These are phyloP conservation scores for Cyclotella cryptica DNA, from an alignment of 108 stramenopile species.

Conservation along the genomic window DNA sequence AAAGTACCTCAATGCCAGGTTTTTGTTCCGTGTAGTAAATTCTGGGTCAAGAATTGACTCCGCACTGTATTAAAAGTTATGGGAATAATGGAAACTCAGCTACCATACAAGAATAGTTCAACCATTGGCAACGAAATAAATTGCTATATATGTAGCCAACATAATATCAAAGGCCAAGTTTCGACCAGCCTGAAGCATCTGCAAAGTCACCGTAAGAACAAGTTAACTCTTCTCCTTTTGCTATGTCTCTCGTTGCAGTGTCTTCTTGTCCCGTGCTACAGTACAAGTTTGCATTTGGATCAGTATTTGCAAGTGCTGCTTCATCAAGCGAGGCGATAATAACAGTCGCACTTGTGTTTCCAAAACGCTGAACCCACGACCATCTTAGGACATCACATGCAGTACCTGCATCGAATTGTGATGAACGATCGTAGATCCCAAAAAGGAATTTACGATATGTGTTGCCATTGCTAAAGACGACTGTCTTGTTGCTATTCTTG, in stretches of 20 bases:
- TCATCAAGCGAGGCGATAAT: constrained; percentile 1
- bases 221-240: not conserved
- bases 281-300: not conserved
- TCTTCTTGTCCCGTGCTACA: not conserved
- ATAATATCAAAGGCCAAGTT: not conserved
- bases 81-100: too few relatives aligned
- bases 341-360: not conserved
- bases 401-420: not conserved
- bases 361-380: constrained; percentile 5
- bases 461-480: not conserved
- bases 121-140: too few relatives aligned
- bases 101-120: too few relatives aligned
- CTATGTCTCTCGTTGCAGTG: not conserved
- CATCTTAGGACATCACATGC: not conserved
- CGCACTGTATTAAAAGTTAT: too few relatives aligned
- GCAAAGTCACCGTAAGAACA: constrained; percentile 4
- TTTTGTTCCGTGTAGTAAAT: too few relatives aligned
- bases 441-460: constrained; percentile 7
- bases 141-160: too few relatives aligned
- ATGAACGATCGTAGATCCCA: not conserved
- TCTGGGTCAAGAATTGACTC: too few relatives aligned
- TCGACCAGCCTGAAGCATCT: not conserved
- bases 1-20: too few relatives aligned
- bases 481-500: not conserved
- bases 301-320: not conserved